These are phyloP conservation scores for Thielaviopsis populi DNA, from an alignment of 2,329 filamentous ascomycete genomes.

Conservation along the genomic window DNA sequence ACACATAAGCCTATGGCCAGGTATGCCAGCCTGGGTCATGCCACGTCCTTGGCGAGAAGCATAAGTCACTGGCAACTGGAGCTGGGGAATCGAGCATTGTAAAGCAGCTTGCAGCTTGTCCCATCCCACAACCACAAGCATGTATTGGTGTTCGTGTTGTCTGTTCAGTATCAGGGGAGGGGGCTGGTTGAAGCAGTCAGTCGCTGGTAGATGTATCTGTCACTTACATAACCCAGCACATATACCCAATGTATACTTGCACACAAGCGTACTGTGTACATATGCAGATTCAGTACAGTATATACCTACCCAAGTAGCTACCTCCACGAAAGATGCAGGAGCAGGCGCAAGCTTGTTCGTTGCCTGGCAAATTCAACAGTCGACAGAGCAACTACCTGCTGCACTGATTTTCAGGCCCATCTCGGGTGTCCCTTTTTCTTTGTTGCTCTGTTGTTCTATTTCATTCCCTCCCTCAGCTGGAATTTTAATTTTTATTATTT, in stretches of 20 bases:
- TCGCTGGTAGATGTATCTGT: too few relatives aligned
- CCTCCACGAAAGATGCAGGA: not conserved
- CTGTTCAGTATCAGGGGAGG: too few relatives aligned
- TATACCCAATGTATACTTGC: too few relatives aligned
- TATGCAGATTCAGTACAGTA: too few relatives aligned
- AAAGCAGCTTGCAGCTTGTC: too few relatives aligned
- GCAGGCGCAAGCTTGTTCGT: not conserved
- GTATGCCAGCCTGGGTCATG: not conserved
- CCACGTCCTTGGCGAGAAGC: not conserved
- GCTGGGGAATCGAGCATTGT: too few relatives aligned
- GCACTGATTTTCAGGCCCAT: not conserved
- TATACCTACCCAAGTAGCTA: not conserved
- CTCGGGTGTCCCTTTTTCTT: conserved; percentile 7
- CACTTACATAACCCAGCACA: too few relatives aligned
- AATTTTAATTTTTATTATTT: conserved; percentile 5
- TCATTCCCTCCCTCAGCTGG: not conserved
- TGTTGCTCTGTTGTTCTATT: conserved; percentile 1
- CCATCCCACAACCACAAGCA: too few relatives aligned
- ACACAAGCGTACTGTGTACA: too few relatives aligned
- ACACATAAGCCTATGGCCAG: not conserved
- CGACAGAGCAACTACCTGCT: not conserved
- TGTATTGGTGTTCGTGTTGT: too few relatives aligned
- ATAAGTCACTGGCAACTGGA: not conserved
- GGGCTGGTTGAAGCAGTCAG: too few relatives aligned
- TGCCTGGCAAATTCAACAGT: not conserved